Base-by-base conservation (phyloP, 2,329 filamentous ascomycete genomes). In the Neodidymelliopsis sp. region DNA sequence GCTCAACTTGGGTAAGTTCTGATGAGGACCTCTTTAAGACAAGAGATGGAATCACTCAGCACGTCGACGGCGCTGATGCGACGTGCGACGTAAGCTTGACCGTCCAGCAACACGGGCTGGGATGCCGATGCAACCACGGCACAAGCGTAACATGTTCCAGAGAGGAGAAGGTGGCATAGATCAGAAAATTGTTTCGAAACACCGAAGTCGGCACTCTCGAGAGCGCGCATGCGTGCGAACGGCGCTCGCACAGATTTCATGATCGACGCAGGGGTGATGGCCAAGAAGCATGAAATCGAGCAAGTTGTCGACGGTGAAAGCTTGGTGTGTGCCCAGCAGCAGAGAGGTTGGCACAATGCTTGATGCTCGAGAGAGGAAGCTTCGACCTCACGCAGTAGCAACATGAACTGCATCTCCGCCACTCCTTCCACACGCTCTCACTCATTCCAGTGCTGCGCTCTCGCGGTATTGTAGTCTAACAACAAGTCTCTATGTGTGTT, bases 231-330 rank as follows among this genome's bases (percentile, higher is more conserved):
- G n/a, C n/a, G n/a, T n/a, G n/a, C n/a, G n/a, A n/a, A n/a, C n/a
- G n/a, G n/a, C n/a, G n/a, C n/a, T n/a, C n/a, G n/a, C n/a, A n/a
- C n/a, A n/a, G n/a, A n/a, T n/a, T n/a, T n/a, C n/a, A n/a, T n/a
- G n/a, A n/a, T n/a, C n/a, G n/a, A n/a, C n/a, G n/a, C n/a, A 23
- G 13, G 13, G 13, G 29, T 30, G 35, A 34, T 24, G 20, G 29
- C 36, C 45, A 42, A 48, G 45, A 31, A 10, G 30, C n/a, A 9
- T n/a, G 13, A 19, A 43, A 12, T 22, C 16, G 25, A 27, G 27
- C 15, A 43, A 49, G 40, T 35, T 13, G 23, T 30, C 24, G 40
- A n/a, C 19, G 15, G 19, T 25, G 40, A 19, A 50, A 40, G 47
- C 47, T 50, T 50, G 40, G 23, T 27, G 15, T 27, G 15, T 15